These are phyloP conservation scores for Yamagishiella unicocca DNA, from an alignment of 139 green algal genomes.

Conservation along the genomic window DNA sequence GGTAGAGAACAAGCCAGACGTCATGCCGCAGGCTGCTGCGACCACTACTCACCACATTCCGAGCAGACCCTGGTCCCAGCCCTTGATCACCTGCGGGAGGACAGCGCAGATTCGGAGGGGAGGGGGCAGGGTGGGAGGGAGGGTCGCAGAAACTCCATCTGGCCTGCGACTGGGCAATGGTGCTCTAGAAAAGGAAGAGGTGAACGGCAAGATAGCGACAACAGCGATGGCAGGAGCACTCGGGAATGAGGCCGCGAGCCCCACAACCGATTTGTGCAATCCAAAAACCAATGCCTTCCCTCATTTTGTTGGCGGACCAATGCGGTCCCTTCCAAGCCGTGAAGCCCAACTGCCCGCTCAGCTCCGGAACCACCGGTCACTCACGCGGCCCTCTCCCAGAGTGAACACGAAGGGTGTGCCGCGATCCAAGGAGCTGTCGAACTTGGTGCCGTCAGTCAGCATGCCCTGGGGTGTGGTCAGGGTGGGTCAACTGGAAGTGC, in stretches of 20 bases:
- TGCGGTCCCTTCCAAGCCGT: too few relatives aligned
- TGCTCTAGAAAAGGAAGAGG: too few relatives aligned
- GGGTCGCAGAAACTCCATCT: too few relatives aligned
- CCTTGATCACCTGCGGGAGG: constrained; percentile 66
- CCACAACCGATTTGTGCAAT: too few relatives aligned
- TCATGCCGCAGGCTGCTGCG: background rate
- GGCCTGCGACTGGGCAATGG: background rate
- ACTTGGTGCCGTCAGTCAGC: constrained; percentile 85
- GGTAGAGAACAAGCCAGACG: background rate
- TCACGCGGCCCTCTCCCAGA: constrained; percentile 71
- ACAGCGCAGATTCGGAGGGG: constrained; percentile 37
- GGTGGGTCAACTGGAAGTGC: too few relatives aligned
- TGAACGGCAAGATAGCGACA: too few relatives aligned
- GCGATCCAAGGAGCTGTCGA: constrained; percentile 90
- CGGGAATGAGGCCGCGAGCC: too few relatives aligned
- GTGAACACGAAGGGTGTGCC: constrained; percentile 89
- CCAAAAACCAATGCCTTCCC: too few relatives aligned
- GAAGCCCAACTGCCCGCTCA: too few relatives aligned
- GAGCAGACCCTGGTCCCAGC: constrained; percentile 66
- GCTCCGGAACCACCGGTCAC: background rate
- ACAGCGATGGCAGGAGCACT: too few relatives aligned
- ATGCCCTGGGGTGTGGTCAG: constrained; percentile 8
- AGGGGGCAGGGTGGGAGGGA: background rate
- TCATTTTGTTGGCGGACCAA: too few relatives aligned
- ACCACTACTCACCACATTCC: constrained; percentile 52